phyloP scores from a whole-genome alignment of 129 eudicot genomes.

The Escallonia rubra region DNA sequence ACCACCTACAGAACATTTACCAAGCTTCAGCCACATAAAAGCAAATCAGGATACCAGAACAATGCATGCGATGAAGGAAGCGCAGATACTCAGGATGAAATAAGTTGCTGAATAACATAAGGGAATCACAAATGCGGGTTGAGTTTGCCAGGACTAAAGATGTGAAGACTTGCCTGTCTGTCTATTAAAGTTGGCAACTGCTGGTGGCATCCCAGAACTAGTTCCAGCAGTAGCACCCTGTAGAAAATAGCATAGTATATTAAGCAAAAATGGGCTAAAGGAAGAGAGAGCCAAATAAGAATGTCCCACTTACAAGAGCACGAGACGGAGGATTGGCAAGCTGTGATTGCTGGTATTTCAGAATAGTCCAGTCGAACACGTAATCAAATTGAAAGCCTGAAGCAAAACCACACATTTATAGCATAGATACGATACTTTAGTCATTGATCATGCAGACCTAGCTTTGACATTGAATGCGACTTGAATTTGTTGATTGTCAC shows the following conservation, averaged over 20 bases:
- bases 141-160: not conserved
- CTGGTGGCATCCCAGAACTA: conserved; percentile 84
- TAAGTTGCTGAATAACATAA: not conserved
- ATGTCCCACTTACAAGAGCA: conserved; percentile 62
- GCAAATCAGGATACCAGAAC: not conserved
- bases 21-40: not conserved
- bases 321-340: conserved; percentile 94
- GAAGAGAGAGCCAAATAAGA: not conserved
- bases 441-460: too few relatives aligned
- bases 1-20: conserved; percentile 44
- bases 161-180: conserved; percentile 44
- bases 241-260: conserved; percentile 12
- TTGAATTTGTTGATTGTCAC: too few relatives aligned
- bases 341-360: conserved; percentile 97
- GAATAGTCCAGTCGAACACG: conserved; percentile 94
- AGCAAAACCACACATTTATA: not conserved
- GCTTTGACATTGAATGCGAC: too few relatives aligned
- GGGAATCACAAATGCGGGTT: not conserved
- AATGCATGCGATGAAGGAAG: not conserved
- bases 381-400: conserved; percentile 98
- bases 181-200: conserved; percentile 47
- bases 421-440: not conserved
- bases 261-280: not conserved
- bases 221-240: conserved; percentile 85
- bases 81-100: not conserved